These are phyloP conservation scores for Trametes maxima DNA, from an alignment of 768 basidiomycete species.

Conservation along the genomic window DNA sequence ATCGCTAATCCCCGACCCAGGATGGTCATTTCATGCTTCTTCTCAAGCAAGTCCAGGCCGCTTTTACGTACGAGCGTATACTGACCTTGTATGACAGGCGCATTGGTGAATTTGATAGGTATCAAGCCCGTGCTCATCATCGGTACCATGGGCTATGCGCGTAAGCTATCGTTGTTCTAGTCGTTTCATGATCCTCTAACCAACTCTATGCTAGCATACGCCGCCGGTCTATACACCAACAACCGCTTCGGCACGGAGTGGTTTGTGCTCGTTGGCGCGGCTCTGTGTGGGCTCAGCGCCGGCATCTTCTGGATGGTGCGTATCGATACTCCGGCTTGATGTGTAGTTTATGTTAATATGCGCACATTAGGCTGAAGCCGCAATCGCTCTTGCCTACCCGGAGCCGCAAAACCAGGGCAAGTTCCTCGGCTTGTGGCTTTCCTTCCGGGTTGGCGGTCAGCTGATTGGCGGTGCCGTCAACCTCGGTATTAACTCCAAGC, in stretches of 20 bases:
- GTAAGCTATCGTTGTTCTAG: background rate
- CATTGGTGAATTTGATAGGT: slow-evolving; percentile 12
- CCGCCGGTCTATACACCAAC: slow-evolving; percentile 14
- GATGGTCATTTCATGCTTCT: slow-evolving; percentile 13
- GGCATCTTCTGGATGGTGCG: slow-evolving; percentile 17
- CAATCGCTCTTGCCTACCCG: slow-evolving; percentile 14
- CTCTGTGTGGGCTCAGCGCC: slow-evolving; percentile 14
- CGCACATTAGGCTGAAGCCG: slow-evolving; percentile 6
- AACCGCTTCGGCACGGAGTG: slow-evolving; percentile 13
- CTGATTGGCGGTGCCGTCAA: slow-evolving; percentile 18
- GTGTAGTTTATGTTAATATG: background rate
- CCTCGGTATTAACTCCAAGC: slow-evolving; percentile 11
- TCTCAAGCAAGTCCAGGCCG: slow-evolving; percentile 2
- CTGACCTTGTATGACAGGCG: background rate
- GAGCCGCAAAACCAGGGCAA: slow-evolving; percentile 17
- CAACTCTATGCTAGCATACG: background rate
- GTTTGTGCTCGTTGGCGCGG: slow-evolving; percentile 11
- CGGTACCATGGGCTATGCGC: slow-evolving; percentile 15
- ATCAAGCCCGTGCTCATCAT: slow-evolving; percentile 17
- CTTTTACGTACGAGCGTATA: background rate
- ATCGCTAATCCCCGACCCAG: background rate
- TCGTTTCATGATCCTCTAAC: background rate
- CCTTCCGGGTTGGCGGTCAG: slow-evolving; percentile 13
- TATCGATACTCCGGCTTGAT: background rate
- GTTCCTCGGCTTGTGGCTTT: slow-evolving; percentile 15